Evolutionary conservation across 352 stramenopile genomes (phyloP), one percentile per base, ranked within the genome.

Genomic region (Hyaloperonospora brassicae): DNA sequence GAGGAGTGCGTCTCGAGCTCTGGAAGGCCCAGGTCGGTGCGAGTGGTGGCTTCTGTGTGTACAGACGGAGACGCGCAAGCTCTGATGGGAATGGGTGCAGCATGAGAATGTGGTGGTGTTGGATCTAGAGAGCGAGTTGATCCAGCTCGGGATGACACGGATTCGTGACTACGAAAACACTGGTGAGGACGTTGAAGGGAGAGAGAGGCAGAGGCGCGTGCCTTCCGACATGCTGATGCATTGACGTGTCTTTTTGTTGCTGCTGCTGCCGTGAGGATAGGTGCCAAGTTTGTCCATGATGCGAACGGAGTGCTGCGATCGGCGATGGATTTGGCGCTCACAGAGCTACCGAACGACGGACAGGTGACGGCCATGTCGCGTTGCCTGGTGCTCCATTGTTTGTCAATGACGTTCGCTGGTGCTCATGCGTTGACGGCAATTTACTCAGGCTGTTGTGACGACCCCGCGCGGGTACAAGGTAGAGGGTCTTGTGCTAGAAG

Each of bases 71-170:
- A 44, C 10, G 39, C 12, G 7, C 23, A 10, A 1, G 5, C 2
- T 10, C 23, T 23, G 22, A 21, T 2, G n/a, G 9, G 22, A 36
- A 61, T 47, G 34, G 10, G 9, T 59, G 17, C 56, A 93, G 83
- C 83, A 93, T 50, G 80, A 91, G 55, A 93, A 93, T 49, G 81
- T 93, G 30, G 80, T 88, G 38, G 81, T 91, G 54, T 57, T 93
- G 44, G 83, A 91, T 36, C 56, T 93, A 2, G 83, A 93, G 62
- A 90, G 77, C 60, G 83, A 93, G 56, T 58, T 89, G n/a, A 77
- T 93, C 30, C 80, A 91, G 61, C 66, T 89, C 22, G 78, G 80
- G 31, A 88, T 93, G 61, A 86, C 80, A 24, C 69, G 77, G n/a
- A 72, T 93, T 44, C 83, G 83, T 44, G 76, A 87, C 60, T 83